Conservation (phyloP, 2,329 filamentous ascomycete species). For the Penicillium decumbens region DNA sequence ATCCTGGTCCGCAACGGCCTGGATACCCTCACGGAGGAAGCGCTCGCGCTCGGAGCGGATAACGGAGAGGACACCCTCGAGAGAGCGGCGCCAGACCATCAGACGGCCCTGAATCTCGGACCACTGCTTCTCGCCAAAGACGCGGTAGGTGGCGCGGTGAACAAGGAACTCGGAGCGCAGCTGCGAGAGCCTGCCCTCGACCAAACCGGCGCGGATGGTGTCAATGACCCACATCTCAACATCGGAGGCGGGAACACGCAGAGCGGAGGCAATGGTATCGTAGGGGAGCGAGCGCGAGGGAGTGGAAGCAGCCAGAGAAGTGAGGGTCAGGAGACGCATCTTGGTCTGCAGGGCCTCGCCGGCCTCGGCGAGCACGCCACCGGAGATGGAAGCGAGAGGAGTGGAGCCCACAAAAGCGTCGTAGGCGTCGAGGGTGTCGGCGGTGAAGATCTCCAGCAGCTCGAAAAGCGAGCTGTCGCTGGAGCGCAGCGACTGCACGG, state of each 20-base stretch:
- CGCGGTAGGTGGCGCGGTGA: constrained; percentile 91
- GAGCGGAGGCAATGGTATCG: constrained; percentile 72
- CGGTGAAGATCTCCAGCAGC: constrained; percentile 89
- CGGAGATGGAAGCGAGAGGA: constrained; percentile 59
- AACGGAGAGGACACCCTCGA: constrained; percentile 72
- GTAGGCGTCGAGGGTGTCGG: constrained; percentile 91
- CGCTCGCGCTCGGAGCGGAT: constrained; percentile 76
- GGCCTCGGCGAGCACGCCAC: constrained; percentile 73
- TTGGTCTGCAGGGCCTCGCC: constrained; percentile 81
- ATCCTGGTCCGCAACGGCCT: constrained; percentile 53
- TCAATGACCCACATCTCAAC: constrained; percentile 99
- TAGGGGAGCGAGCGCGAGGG: constrained; percentile 87
- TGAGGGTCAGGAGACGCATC: constrained; percentile 91
- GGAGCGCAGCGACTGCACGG: constrained; percentile 79
- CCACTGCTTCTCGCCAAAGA: constrained; percentile 98
- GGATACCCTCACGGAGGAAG: constrained; percentile 62
- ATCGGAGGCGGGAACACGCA: constrained; percentile 76
- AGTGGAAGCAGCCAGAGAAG: constrained; percentile 77
- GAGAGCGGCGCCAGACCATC: constrained; percentile 82
- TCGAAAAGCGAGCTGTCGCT: constrained; percentile 82
- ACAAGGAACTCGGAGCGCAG: constrained; percentile 89
- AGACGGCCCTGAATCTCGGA: constrained; percentile 84
- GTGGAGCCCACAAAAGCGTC: constrained; percentile 77
- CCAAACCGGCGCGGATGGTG: constrained; percentile 88
- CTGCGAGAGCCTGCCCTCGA: constrained; percentile 95